Evolutionary conservation across 2,329 filamentous ascomycete genomes (phyloP).

Genomic region (Phyllosticta capitalensis): DNA sequence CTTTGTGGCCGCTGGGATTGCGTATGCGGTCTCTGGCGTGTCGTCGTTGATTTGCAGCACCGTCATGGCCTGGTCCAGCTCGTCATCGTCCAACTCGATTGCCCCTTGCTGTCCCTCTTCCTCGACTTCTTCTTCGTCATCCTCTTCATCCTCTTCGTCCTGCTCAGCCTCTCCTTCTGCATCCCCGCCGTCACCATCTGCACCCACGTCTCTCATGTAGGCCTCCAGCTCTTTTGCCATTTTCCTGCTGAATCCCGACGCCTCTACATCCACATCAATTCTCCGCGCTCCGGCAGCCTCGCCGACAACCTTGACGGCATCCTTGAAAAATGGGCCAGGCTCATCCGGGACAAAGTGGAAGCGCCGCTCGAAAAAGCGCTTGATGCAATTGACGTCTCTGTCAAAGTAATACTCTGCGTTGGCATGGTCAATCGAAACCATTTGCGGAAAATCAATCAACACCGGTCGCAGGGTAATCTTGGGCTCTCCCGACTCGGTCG

Average conservation of each 20-base stretch:
- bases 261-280: conserved; percentile 80
- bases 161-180: conserved; percentile 12
- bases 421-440: conserved; percentile 86
- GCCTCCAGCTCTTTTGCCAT: conserved; percentile 90
- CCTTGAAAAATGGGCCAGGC: conserved; percentile 74
- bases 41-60: conserved; percentile 28
- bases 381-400: conserved; percentile 89
- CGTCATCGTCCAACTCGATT: not conserved
- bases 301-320: conserved; percentile 66
- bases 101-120: conserved; percentile 4
- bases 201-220: conserved; percentile 68
- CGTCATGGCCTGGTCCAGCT: conserved; percentile 19
- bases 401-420: conserved; percentile 98
- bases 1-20: not conserved
- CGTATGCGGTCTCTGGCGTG: conserved; percentile 14
- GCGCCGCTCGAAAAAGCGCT: conserved; percentile 80
- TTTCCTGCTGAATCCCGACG: conserved; percentile 92
- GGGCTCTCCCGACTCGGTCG: conserved; percentile 7
- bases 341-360: conserved; percentile 80
- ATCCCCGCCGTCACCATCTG: conserved; percentile 39
- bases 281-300: conserved; percentile 44
- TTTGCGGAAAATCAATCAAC: conserved; percentile 96
- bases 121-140: conserved; percentile 3
- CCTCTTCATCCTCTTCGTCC: conserved; percentile 13
- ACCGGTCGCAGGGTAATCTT: conserved; percentile 60